Evolutionary conservation across 2,329 filamentous ascomycete genomes (phyloP).

Genomic region (Apiospora rasikravindrae): DNA sequence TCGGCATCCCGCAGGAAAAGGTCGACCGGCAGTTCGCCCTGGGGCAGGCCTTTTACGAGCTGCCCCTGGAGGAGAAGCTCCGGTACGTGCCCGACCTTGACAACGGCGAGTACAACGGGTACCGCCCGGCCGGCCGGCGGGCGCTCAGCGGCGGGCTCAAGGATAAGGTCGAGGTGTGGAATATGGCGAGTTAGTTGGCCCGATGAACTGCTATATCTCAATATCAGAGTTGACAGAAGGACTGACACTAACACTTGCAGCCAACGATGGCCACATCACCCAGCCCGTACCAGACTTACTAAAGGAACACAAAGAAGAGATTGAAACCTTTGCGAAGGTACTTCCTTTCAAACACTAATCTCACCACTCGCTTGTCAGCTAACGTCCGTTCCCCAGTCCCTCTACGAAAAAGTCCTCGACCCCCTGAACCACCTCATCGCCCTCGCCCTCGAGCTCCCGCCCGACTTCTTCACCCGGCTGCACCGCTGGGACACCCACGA

Average conservation of each 20-base stretch:
- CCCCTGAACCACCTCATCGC: constrained; percentile 30
- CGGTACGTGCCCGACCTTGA: constrained; percentile 56
- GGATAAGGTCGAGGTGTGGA: constrained; percentile 29
- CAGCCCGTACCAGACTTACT: constrained; percentile 47
- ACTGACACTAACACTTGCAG: constrained; percentile 4
- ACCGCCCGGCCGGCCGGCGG: constrained; percentile 51
- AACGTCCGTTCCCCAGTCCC: constrained; percentile 18
- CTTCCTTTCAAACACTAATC: too few species aligned
- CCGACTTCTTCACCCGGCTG: constrained; percentile 27
- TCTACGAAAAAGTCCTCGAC: constrained; percentile 29
- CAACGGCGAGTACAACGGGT: constrained; percentile 62
- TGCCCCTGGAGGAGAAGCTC: constrained; percentile 65
- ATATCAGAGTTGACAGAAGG: too few species aligned
- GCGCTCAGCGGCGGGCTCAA: constrained; percentile 22
- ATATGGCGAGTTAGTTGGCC: constrained; percentile 27
- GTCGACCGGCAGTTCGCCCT: constrained; percentile 65
- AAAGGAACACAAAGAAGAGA: constrained; percentile 55
- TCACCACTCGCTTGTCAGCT: background rate
- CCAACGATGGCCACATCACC: constrained; percentile 26
- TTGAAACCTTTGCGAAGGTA: constrained; percentile 57
- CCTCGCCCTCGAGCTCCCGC: constrained; percentile 27
- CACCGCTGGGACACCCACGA: constrained; percentile 29
- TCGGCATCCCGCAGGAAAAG: constrained; percentile 61
- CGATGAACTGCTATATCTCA: too few species aligned
- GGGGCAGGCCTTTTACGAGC: constrained; percentile 59